These are phyloP conservation scores for Microascus cirrosus DNA, from an alignment of 2,329 filamentous ascomycete species.

Conservation along the genomic window DNA sequence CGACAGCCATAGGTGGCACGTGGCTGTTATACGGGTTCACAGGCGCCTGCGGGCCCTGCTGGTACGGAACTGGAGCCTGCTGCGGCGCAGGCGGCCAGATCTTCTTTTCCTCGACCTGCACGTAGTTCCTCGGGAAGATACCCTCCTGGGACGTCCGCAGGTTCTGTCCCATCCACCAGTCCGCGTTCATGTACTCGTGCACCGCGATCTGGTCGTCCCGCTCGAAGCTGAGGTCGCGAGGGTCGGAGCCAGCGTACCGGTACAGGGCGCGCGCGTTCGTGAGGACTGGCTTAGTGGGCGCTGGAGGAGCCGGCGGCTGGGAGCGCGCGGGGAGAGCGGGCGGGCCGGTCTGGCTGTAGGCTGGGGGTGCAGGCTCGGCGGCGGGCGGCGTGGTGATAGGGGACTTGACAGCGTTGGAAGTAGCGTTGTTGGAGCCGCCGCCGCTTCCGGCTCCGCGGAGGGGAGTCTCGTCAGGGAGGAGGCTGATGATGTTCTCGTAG, in stretches of 20 bases:
- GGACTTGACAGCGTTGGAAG: constrained; percentile 1
- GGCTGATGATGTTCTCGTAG: constrained; percentile 62
- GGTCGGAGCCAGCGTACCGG: constrained; percentile 66
- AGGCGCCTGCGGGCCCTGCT: constrained; percentile 16
- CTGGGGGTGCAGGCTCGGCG: constrained; percentile 30
- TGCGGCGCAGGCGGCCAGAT: constrained; percentile 21
- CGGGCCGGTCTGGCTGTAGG: constrained; percentile 37
- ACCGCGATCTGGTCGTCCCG: constrained; percentile 73
- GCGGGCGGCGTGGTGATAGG: constrained; percentile 14
- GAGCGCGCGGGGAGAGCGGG: constrained; percentile 28
- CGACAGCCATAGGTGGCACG: constrained; percentile 65
- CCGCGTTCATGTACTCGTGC: constrained; percentile 86
- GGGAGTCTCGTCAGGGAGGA: constrained; percentile 62
- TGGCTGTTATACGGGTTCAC: constrained; percentile 55
- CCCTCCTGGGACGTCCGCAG: constrained; percentile 73
- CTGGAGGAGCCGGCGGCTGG: constrained; percentile 5
- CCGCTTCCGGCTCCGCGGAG: constrained; percentile 34
- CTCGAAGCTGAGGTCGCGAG: constrained; percentile 71
- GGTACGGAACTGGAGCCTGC: constrained; percentile 31
- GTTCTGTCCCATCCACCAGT: constrained; percentile 94
- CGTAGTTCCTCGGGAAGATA: constrained; percentile 92
- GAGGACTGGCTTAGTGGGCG: constrained; percentile 43
- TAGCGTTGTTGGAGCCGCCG: constrained; percentile 13
- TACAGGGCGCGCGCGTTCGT: constrained; percentile 73
- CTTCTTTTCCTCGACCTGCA: constrained; percentile 50